Evolutionary conservation across 108 stramenopile genomes (phyloP), one percentile per base, ranked within the genome.

Genomic region (Conticribra weissflogii): DNA sequence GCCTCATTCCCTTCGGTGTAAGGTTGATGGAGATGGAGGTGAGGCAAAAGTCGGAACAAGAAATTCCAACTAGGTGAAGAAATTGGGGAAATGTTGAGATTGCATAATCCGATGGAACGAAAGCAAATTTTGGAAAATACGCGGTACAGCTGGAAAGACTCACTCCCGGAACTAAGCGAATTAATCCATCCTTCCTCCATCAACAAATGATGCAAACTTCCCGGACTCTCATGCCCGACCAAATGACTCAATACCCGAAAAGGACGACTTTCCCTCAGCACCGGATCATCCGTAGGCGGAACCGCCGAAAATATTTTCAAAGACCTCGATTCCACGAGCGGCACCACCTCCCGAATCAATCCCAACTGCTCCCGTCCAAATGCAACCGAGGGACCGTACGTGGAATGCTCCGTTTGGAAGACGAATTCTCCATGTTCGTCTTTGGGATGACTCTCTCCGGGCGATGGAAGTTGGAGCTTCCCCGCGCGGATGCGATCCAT

Each of bases 201-300:
- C 48, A 99, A 81, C 49, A 91, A 48, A 29, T 82, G 66, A 68
- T 97, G 90, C 56, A 98, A 68, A 46, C 83, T 87, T 32, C 97
- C 98, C 7, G 91, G 88, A 59, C 96, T 88, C 88, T 99, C 99
- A 73, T 99, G 98, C 23, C 99, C 99, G 12, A 99, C 76, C 47
- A 99, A 79, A 60, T 99, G 97, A 21, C 93, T 85, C 12, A 97
- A 23, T 17, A 96, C 91, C 3, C 96, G 81, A 71, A 88, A 76
- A 4, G 98, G 97, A 51, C 82, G 89, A 22, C 64, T 68, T 36
- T 82, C 66, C 31, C 59, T 71, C 9, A 94, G 52, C 0, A 81
- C 83, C 0, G 90, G 93, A 78, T 94, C 93, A 58, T 89, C 87
- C 23, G 81, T 44, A 1, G 97, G 89, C 23, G 97, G 96, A 0